phyloP scores from a whole-genome alignment of 2,329 filamentous ascomycete species.

The Fusarium sp. region DNA sequence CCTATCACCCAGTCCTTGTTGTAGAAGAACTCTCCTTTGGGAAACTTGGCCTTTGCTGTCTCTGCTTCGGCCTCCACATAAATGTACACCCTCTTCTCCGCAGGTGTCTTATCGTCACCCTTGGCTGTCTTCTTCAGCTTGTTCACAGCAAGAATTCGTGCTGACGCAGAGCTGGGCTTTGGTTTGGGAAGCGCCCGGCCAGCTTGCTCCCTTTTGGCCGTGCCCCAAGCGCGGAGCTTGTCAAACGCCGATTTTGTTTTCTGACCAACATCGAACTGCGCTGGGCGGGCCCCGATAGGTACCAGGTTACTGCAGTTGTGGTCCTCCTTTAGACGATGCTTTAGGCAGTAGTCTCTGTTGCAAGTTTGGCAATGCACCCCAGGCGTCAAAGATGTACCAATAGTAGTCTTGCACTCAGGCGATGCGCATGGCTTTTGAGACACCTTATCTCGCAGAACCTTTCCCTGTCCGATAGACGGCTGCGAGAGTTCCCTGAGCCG shows the following conservation, averaged over 20 bases:
- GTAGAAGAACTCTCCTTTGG: conserved; percentile 83
- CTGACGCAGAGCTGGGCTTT: conserved; percentile 69
- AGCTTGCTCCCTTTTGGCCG: conserved; percentile 73
- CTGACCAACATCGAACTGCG: conserved; percentile 61
- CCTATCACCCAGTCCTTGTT: conserved; percentile 90
- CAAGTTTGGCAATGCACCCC: conserved; percentile 77
- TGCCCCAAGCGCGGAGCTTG: conserved; percentile 81
- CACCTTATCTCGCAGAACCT: conserved; percentile 62
- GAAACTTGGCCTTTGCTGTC: conserved; percentile 83
- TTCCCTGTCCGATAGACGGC: conserved; percentile 63
- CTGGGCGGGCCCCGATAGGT: conserved; percentile 61
- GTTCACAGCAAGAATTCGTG: conserved; percentile 74
- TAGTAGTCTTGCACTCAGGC: conserved; percentile 71
- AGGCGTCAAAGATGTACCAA: conserved; percentile 73
- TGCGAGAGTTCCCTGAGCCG: conserved; percentile 63
- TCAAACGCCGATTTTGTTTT: conserved; percentile 79
- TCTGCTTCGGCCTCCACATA: conserved; percentile 90
- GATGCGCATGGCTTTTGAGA: conserved; percentile 74
- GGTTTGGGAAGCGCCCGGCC: conserved; percentile 67
- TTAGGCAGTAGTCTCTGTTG: conserved; percentile 78
- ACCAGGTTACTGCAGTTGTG: conserved; percentile 84
- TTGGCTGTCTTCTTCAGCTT: conserved; percentile 87
- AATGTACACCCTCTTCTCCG: conserved; percentile 88
- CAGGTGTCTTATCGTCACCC: conserved; percentile 82
- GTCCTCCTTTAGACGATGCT: conserved; percentile 79